phyloP scores from a whole-genome alignment of 495 filamentous ascomycete genomes.

The Wilcoxina mikolae region DNA sequence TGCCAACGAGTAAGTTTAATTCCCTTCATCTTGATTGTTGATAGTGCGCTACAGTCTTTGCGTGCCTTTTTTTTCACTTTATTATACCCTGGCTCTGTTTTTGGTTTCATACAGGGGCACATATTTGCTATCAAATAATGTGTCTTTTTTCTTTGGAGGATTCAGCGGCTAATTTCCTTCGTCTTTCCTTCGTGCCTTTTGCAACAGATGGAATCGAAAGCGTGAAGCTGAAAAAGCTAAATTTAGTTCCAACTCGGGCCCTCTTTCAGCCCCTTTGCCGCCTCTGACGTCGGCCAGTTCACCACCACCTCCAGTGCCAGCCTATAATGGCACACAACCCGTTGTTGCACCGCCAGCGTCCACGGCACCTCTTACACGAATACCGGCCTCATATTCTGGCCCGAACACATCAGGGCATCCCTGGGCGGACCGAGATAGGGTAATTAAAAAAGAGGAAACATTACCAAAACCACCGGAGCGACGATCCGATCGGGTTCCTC shows the following conservation, averaged over 20 bases:
- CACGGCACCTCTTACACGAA: background rate
- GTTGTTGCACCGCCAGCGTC: background rate
- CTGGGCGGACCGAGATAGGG: background rate
- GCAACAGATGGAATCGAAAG: constrained; percentile 30
- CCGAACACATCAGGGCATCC: background rate
- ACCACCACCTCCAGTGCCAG: constrained; percentile 17
- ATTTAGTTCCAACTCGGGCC: constrained; percentile 14
- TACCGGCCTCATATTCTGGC: constrained; percentile 10
- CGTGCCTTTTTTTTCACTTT: constrained; percentile 11
- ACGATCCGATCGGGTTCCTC: background rate
- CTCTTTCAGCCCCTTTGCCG: constrained; percentile 3
- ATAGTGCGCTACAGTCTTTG: constrained; percentile 5
- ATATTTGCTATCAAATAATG: constrained; percentile 18
- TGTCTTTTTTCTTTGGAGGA: constrained; percentile 24
- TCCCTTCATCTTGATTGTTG: constrained; percentile 4
- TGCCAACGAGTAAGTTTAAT: constrained; percentile 27
- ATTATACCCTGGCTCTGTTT: constrained; percentile 7
- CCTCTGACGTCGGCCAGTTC: constrained; percentile 12
- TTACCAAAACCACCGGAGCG: background rate
- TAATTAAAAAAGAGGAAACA: constrained; percentile 1
- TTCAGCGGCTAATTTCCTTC: constrained; percentile 29
- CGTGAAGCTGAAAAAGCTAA: constrained; percentile 30
- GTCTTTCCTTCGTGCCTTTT: constrained; percentile 22
- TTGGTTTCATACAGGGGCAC: background rate
- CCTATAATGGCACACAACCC: constrained; percentile 16